Conservation (phyloP, 163 green algal species). For the Picocystis sp. region DNA sequence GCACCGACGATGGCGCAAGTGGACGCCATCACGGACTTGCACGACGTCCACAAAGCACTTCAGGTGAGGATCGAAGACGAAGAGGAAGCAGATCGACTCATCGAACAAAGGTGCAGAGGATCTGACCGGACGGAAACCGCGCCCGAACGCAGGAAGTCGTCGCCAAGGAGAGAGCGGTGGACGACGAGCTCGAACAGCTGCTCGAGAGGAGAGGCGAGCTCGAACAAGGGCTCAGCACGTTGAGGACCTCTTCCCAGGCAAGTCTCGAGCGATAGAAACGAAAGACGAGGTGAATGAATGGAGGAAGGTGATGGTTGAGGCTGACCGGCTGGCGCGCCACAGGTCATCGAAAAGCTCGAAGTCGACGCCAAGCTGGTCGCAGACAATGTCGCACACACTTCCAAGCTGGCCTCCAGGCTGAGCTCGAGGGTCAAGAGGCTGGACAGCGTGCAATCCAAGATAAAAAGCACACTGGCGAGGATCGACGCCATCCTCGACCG, state of each 20-base stretch:
- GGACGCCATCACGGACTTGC: slow-evolving; percentile 39
- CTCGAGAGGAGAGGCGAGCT: slow-evolving; percentile 36
- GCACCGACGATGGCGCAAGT: slow-evolving; percentile 14
- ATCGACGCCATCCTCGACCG: slow-evolving; percentile 69
- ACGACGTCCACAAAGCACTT: slow-evolving; percentile 55
- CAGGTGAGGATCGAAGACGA: slow-evolving; percentile 34
- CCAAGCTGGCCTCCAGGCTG: slow-evolving; percentile 63
- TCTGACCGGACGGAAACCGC: too few relatives aligned
- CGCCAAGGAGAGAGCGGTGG: slow-evolving; percentile 54
- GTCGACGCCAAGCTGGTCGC: slow-evolving; percentile 66
- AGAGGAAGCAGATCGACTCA: slow-evolving; percentile 8
- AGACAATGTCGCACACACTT: slow-evolving; percentile 43
- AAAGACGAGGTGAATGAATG: slow-evolving; percentile 10
- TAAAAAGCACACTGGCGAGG: slow-evolving; percentile 40
- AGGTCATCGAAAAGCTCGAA: slow-evolving; percentile 58
- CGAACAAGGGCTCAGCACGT: slow-evolving; percentile 33
- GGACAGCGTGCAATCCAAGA: slow-evolving; percentile 49
- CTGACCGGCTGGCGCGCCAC: background rate
- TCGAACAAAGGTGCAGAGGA: too few relatives aligned
- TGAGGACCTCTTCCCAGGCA: slow-evolving; percentile 52
- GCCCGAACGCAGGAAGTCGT: slow-evolving; percentile 7
- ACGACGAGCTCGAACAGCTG: slow-evolving; percentile 61
- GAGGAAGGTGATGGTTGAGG: slow-evolving; percentile 2
- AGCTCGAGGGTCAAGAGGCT: slow-evolving; percentile 49
- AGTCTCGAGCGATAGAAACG: background rate